Percentiles rank a stretch among this genome's conserved stretches.
phyloP scores from a whole-genome alignment of 2,329 filamentous ascomycete species.

The Xylaria sp. region DNA sequence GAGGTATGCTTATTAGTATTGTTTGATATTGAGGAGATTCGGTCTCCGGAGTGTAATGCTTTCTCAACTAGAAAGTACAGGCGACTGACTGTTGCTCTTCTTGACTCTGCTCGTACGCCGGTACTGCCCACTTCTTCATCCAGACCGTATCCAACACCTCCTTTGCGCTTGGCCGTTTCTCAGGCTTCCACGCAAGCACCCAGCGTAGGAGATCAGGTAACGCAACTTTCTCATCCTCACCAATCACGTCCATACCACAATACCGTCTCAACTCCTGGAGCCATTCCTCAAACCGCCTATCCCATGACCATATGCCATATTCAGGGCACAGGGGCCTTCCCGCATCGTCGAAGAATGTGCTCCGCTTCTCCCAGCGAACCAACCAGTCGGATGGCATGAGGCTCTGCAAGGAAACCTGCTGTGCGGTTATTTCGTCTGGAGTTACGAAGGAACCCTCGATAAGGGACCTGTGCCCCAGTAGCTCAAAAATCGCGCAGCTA shows the following conservation, averaged over 20 bases:
- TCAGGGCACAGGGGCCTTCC: constrained; percentile 3
- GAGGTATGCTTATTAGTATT: too few species aligned
- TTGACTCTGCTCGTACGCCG: constrained; percentile 15
- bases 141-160: constrained; percentile 17
- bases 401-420: constrained; percentile 3
- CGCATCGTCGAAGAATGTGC: constrained; percentile 17
- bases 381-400: constrained; percentile 5
- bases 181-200: constrained; percentile 18
- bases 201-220: constrained; percentile 12
- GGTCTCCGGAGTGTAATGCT: not conserved
- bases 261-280: not conserved
- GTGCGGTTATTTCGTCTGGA: not conserved
- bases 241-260: not conserved
- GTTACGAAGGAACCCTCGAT: not conserved
- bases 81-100: not conserved
- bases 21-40: not conserved
- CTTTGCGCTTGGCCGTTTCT: constrained; percentile 12
- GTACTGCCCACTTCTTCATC: constrained; percentile 24
- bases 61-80: not conserved
- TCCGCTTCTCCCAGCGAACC: constrained; percentile 9
- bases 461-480: not conserved
- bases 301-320: constrained; percentile 3
- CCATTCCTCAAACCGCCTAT: not conserved
- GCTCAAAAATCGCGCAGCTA: constrained; percentile 3
- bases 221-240: constrained; percentile 17